These are phyloP conservation scores for Lachancea sp. DNA, from an alignment of 805 yeast species.

Conservation along the genomic window DNA sequence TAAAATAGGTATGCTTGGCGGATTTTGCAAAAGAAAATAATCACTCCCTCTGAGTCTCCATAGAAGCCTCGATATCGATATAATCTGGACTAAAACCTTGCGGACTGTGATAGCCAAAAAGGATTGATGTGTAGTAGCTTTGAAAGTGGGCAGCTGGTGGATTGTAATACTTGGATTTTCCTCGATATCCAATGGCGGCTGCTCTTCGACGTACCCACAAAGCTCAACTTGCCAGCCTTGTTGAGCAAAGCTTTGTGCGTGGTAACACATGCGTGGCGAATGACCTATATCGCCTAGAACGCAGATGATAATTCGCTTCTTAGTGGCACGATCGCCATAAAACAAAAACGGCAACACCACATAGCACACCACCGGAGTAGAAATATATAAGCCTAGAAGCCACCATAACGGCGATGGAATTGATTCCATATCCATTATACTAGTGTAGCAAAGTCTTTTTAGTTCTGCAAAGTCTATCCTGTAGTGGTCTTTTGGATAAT, in stretches of 20 bases:
- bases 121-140: slow-evolving; percentile 1
- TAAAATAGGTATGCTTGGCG: slow-evolving; percentile 84
- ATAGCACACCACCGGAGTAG: slow-evolving; percentile 34
- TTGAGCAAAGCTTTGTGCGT: slow-evolving; percentile 68
- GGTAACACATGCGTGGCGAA: slow-evolving; percentile 92
- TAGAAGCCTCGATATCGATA: slow-evolving; percentile 42
- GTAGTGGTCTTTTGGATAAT: too few relatives aligned
- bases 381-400: slow-evolving; percentile 41
- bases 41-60: slow-evolving; percentile 53
- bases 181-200: slow-evolving; percentile 44
- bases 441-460: too few relatives aligned
- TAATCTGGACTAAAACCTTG: slow-evolving; percentile 57
- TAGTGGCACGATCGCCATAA: slow-evolving; percentile 32
- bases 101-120: slow-evolving; percentile 16
- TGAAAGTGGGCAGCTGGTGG: slow-evolving; percentile 28
- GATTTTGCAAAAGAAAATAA: slow-evolving; percentile 76
- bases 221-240: slow-evolving; percentile 69
- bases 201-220: slow-evolving; percentile 72
- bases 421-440: slow-evolving; percentile 6
- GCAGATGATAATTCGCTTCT: slow-evolving; percentile 60
- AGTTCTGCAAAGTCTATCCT: too few relatives aligned
- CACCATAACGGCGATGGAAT: slow-evolving; percentile 16
- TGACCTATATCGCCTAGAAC: slow-evolving; percentile 93
- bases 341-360: slow-evolving; percentile 31
- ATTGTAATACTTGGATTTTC: slow-evolving; percentile 49